Evolutionary conservation across 2,329 filamentous ascomycete genomes (phyloP).

Genomic region (Pseudonectria foliicola): DNA sequence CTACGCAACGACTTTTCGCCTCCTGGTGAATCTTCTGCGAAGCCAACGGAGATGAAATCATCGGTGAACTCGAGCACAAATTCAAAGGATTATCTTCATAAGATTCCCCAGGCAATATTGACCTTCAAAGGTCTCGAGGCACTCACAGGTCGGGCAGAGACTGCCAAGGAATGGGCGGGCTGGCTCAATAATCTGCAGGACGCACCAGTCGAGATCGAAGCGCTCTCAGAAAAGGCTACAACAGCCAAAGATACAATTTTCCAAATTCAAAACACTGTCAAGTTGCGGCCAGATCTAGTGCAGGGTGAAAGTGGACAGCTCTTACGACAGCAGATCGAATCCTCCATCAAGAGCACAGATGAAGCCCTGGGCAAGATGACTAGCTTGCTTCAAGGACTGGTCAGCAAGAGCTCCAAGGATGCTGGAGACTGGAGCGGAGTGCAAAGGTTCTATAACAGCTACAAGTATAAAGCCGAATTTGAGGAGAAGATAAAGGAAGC

Average conservation of each 20-base stretch:
- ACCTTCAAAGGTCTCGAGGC: slow-evolving; percentile 22
- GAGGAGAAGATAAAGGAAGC: slow-evolving; percentile 25
- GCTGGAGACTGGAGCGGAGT: slow-evolving; percentile 16
- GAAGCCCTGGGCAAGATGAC: slow-evolving; percentile 23
- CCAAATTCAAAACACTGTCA: slow-evolving; percentile 23
- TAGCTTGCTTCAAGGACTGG: slow-evolving; percentile 22
- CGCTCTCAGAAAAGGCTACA: slow-evolving; percentile 18
- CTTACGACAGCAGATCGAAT: slow-evolving; percentile 24
- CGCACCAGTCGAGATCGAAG: slow-evolving; percentile 25
- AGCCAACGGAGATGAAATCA: slow-evolving; percentile 5
- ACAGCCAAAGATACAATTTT: slow-evolving; percentile 25
- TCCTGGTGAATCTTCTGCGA: background rate
- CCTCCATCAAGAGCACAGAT: slow-evolving; percentile 19
- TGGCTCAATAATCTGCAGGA: slow-evolving; percentile 26
- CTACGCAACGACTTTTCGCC: slow-evolving; percentile 1
- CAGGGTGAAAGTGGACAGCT: slow-evolving; percentile 23
- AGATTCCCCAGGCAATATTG: slow-evolving; percentile 18
- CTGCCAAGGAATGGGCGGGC: slow-evolving; percentile 27
- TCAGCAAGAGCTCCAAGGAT: slow-evolving; percentile 14
- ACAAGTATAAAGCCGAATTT: slow-evolving; percentile 26
- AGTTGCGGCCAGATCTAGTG: slow-evolving; percentile 23
- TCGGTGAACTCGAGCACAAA: slow-evolving; percentile 1
- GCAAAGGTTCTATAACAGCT: slow-evolving; percentile 27
- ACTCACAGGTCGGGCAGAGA: slow-evolving; percentile 22
- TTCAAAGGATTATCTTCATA: slow-evolving; percentile 9